Evolutionary conservation across 1,284 basidiomycete species (phyloP), one percentile per base, ranked within the genome.

Genomic region (Termitomyces sp.): DNA sequence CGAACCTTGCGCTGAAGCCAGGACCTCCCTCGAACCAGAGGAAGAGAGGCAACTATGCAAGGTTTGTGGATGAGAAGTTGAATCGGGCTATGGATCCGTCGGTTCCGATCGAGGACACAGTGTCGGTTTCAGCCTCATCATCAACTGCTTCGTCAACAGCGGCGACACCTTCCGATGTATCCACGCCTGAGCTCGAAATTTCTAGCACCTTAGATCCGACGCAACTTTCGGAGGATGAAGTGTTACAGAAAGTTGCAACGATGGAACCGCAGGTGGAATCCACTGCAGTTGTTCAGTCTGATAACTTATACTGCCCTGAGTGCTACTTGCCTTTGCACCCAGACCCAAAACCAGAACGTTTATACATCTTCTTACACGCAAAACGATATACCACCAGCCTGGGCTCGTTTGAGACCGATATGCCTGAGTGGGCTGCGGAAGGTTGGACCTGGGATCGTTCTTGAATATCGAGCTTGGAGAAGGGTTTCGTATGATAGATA

Each of bases 281-380:
- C 28, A 68, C 62, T 13, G 59, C 59, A 3, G 56, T 69, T 26
- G 60, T 67, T 4, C 63, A 71, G 37, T 63, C 64, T 5, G 72
- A 72, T 31, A 67, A 71, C 54, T 64, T 78, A 18, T 92, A 88
- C 66, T 97, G 94, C 66, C 73, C 80, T 0, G 88, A 92, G 64
- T 97, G 94, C 66, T 96, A 89, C 68, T 75, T 95, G 28, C 94
- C 94, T 13, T 70, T 97, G 8, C 84, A 93, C 50, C 91, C 92
- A 7, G 94, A 97, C 69, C 94, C 94, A 1, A 84, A 83, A 63
- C 92, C 93, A 1, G 91, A 94, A 67, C 84, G 83, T 55, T 72
- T 97, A 53, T 97, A 93, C 69, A 97, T 97, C 59, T 97, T 94
- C 72, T 72, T 97, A 61, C 94, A 97, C 66, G 94, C 94, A 10